Conservation (phyloP, 768 basidiomycete genomes). For the Tulasnella sp. region DNA sequence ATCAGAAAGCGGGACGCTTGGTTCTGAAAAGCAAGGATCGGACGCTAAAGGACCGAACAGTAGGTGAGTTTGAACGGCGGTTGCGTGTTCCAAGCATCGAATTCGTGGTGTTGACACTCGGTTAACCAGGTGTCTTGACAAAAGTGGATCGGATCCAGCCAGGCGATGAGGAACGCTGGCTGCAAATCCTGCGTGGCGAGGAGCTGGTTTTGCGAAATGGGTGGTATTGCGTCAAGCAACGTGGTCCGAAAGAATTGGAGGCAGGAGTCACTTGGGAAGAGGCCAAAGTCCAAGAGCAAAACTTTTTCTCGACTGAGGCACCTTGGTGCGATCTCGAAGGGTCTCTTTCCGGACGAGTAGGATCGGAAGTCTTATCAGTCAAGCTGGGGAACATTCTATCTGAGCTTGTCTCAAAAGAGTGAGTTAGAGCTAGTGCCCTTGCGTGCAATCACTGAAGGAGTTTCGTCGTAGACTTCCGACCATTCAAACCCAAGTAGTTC, state of each 20-base stretch:
- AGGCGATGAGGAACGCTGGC: constrained; percentile 56
- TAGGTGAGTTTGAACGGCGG: too few species aligned
- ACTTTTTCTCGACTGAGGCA: constrained; percentile 45
- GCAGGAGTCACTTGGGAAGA: constrained; percentile 53
- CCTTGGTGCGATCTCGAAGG: constrained; percentile 35
- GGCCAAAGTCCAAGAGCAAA: constrained; percentile 54
- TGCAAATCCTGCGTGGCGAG: constrained; percentile 33
- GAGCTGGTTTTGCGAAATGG: constrained; percentile 47
- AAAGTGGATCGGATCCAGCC: constrained; percentile 64
- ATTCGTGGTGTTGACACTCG: constrained; percentile 40
- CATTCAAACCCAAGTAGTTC: constrained; percentile 56
- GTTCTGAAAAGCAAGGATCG: too few species aligned
- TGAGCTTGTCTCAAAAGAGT: too few species aligned
- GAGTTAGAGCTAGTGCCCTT: too few species aligned
- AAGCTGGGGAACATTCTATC: constrained; percentile 58
- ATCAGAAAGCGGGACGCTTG: neutral
- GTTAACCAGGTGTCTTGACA: constrained; percentile 58
- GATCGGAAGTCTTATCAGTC: constrained; percentile 44
- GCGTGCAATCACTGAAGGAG: neutral
- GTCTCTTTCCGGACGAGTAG: constrained; percentile 32
- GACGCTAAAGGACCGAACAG: neutral
- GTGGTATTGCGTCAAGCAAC: constrained; percentile 61
- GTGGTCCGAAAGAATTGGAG: constrained; percentile 48
- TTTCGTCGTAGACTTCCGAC: constrained; percentile 49
- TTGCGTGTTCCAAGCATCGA: constrained; percentile 27